These are phyloP conservation scores for Magnusiomyces tetraspermus DNA, from an alignment of 1,139 yeast genomes.

Conservation along the genomic window DNA sequence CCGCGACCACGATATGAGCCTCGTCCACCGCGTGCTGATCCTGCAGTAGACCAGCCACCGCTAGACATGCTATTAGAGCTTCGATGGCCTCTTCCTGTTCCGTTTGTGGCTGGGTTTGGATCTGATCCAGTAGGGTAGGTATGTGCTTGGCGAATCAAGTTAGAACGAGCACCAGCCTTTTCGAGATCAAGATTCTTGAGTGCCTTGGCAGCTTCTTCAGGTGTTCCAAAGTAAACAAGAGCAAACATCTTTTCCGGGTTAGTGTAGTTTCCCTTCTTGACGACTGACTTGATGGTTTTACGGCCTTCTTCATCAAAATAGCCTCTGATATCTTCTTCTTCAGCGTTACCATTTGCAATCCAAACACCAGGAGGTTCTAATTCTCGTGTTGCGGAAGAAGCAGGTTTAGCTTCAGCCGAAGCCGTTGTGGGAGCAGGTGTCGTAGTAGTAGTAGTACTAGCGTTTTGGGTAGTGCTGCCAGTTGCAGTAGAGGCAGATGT, in stretches of 20 bases:
- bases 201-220: slow-evolving; percentile 31
- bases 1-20: background rate
- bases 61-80: background rate
- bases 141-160: background rate
- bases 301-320: slow-evolving; percentile 31
- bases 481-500: slow-evolving; percentile 10
- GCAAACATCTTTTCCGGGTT: slow-evolving; percentile 30
- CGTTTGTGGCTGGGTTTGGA: background rate
- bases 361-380: slow-evolving; percentile 32
- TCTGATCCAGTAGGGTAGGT: background rate
- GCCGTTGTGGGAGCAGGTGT: background rate
- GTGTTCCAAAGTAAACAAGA: slow-evolving; percentile 31
- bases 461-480: slow-evolving; percentile 3
- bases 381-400: background rate
- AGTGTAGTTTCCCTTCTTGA: slow-evolving; percentile 24
- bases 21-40: background rate
- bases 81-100: background rate
- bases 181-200: slow-evolving; percentile 29
- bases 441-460: background rate
- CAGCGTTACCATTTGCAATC: slow-evolving; percentile 32
- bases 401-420: background rate
- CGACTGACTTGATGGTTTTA: slow-evolving; percentile 26
- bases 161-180: slow-evolving; percentile 12
- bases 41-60: background rate
- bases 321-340: slow-evolving; percentile 28